Base-by-base conservation (phyloP, 768 basidiomycete genomes). In the Austroboletus eburneus region DNA sequence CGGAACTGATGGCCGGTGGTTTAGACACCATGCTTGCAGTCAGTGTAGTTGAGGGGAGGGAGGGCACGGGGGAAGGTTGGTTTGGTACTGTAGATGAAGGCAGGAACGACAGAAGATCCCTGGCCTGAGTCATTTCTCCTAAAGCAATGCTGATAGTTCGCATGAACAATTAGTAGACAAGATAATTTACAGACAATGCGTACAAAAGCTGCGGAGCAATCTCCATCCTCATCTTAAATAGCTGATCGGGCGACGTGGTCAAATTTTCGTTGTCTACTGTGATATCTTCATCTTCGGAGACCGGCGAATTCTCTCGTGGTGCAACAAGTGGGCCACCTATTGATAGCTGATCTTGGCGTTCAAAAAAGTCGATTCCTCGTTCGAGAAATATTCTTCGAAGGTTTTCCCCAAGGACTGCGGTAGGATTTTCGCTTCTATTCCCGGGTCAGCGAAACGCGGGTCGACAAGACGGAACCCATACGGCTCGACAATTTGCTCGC, bases 101-200 rank as follows among this genome's bases (percentile, higher is more conserved):
- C 13, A 91, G 67, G 22, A 80, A 71, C 20, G 74, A 69, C 23
- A 92, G 67, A 20, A 92, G 70, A 50, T 89, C 86, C 53, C 76
- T 78, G 9, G 87, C 87, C 45, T 83, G 81, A 7, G 78, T 75
- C 78, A 91, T 85, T 65, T 92, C 90, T 46, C 87, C 87, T 39
- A 83, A 67, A 22, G 88, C 86, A 49, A 82, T 77, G 52, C 87
- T 89, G 51, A 29, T 39, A 43, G 40, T 33, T 32, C 20, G 51
- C 45, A 51, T 64, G 45, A 65, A 48, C 43, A n/a, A 29, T 25
- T 29, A n/a, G n/a, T n/a, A 18, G 36, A 33, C 9, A 32, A 23
- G 12, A 33, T 29, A 48, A 18, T 13, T n/a, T 9, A 24, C 30
- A 22, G 37, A 18, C 18, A 36, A 10, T 37, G 76, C 89, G 63